Conservation (phyloP, 2,329 filamentous ascomycete species). For the Cladorrhinum sp. region DNA sequence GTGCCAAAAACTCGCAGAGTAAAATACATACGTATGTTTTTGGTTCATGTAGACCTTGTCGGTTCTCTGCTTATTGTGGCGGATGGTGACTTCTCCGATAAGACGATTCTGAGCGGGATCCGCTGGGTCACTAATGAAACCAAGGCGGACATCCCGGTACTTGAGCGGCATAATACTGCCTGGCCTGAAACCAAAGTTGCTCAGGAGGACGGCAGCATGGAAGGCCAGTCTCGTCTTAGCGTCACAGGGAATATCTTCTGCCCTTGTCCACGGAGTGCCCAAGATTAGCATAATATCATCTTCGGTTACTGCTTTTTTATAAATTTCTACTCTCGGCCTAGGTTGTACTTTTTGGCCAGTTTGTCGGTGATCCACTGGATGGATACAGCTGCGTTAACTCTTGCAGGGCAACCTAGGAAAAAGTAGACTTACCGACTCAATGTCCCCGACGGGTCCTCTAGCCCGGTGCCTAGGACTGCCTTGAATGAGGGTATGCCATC, state of each 20-base stretch:
- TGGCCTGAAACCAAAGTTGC: background rate
- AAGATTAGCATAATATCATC: background rate
- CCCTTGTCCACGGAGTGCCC: background rate
- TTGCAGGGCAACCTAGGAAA: too few species aligned
- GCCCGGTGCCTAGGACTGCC: too few species aligned
- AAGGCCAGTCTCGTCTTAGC: background rate
- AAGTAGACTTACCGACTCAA: too few species aligned
- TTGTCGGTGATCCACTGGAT: background rate
- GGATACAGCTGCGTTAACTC: too few species aligned
- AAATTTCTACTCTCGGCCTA: background rate
- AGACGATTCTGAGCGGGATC: too few species aligned
- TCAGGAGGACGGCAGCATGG: background rate
- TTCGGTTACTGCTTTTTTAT: background rate
- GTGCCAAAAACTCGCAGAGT: background rate
- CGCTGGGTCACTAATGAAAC: too few species aligned
- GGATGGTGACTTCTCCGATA: background rate
- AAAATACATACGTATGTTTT: background rate
- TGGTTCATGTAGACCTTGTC: background rate
- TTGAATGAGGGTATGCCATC: too few species aligned
- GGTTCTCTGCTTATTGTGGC: background rate
- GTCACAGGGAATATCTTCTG: background rate
- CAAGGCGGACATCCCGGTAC: background rate
- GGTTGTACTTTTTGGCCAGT: background rate
- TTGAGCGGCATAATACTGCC: background rate
- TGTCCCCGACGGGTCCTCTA: too few species aligned